phyloP scores from a whole-genome alignment of 345 rosid species.

The Triadica sebifera region DNA sequence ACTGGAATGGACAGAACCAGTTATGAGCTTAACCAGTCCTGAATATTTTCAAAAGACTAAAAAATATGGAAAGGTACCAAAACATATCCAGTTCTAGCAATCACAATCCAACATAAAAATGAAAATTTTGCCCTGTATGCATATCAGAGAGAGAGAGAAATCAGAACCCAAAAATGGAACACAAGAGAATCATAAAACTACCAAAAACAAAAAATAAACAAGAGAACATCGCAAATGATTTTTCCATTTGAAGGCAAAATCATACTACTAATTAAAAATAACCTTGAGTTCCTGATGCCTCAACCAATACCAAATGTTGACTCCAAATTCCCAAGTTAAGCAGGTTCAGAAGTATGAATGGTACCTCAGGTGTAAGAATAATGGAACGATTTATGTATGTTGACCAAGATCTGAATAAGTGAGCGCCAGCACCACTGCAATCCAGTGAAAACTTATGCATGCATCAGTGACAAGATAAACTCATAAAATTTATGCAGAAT shows the following conservation, averaged over 20 bases:
- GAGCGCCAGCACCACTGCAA: slow-evolving; percentile 61
- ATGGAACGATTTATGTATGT: slow-evolving; percentile 69
- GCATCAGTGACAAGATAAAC: neutral
- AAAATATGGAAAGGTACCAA: neutral
- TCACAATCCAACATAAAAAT: neutral
- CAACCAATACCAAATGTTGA: neutral
- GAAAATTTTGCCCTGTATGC: neutral
- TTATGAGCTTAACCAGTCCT: neutral
- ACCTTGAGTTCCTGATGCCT: neutral
- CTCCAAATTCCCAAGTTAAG: neutral
- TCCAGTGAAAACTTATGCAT: neutral
- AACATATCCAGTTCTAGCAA: neutral
- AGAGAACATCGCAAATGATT: neutral
- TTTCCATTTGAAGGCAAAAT: neutral
- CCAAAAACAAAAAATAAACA: neutral
- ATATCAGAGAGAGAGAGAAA: neutral
- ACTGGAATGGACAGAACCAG: neutral
- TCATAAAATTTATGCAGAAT: neutral
- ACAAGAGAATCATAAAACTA: neutral
- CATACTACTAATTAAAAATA: neutral
- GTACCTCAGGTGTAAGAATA: slow-evolving; percentile 82
- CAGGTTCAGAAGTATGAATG: neutral
- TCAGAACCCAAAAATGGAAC: neutral
- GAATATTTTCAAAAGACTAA: neutral
- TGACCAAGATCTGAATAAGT: slow-evolving; percentile 77